phyloP scores from a whole-genome alignment of 2,329 filamentous ascomycete genomes.

The Didymella sp. region DNA sequence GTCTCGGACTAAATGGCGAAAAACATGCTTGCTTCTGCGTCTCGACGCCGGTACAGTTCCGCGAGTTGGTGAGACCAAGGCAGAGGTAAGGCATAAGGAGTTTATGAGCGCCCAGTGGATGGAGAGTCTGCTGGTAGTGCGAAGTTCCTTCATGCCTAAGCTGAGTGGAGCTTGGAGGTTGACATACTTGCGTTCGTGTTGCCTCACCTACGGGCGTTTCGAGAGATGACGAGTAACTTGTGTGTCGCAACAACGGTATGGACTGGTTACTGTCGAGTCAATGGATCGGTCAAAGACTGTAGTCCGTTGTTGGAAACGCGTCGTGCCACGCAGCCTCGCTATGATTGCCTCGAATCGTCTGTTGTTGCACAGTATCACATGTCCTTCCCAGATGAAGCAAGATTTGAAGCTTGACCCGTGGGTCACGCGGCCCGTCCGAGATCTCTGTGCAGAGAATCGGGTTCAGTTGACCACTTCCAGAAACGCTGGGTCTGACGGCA shows the following conservation, averaged over 20 bases:
- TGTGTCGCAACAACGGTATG: neutral
- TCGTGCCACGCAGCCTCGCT: slow-evolving; percentile 13
- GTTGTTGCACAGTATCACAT: slow-evolving; percentile 5
- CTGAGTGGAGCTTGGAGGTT: neutral
- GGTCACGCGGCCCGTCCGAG: slow-evolving; percentile 6
- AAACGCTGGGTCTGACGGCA: neutral
- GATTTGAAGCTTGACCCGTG: neutral
- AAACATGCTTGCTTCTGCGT: neutral
- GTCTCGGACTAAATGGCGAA: neutral
- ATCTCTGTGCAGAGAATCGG: neutral
- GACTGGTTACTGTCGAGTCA: neutral
- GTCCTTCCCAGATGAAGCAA: neutral
- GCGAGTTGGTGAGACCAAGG: no score
- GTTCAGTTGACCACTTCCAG: neutral
- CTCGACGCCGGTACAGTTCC: no score
- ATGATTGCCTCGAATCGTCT: neutral
- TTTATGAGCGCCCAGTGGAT: no score
- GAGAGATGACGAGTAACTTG: neutral
- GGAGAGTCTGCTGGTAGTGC: neutral
- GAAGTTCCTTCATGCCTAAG: neutral
- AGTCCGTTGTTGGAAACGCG: neutral
- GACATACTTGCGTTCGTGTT: neutral
- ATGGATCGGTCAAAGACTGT: neutral
- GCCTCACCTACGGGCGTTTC: neutral
- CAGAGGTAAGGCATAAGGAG: no score